Percentiles rank a stretch among this genome's conserved stretches.
Evolutionary conservation across 352 stramenopile species (phyloP).

Genomic region (Phytophthora aleatoria): DNA sequence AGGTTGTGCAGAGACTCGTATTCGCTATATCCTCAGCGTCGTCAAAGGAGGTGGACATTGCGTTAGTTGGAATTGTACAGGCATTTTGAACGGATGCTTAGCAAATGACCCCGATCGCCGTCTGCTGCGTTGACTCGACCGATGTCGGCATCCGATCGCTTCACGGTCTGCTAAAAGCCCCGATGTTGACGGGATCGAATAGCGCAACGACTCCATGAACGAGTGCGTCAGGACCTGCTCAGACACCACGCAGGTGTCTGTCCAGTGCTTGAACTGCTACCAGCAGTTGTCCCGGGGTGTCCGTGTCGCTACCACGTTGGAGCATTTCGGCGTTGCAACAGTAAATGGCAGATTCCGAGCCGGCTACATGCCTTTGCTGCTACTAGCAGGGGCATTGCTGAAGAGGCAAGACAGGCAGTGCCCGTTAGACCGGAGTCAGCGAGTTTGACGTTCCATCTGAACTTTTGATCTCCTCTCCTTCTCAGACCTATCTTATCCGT

Average conservation of each 20-base stretch:
- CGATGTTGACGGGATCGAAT: too few species aligned
- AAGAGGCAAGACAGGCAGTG: not conserved
- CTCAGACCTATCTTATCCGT: constrained; percentile 11
- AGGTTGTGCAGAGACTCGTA: too few species aligned
- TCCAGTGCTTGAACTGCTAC: constrained; percentile 14
- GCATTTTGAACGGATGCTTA: too few species aligned
- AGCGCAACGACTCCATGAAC: too few species aligned
- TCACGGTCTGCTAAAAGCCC: not conserved
- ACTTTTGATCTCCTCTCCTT: not conserved
- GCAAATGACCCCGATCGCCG: too few species aligned
- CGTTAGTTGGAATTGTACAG: too few species aligned
- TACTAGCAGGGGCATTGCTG: not conserved
- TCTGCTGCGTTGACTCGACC: too few species aligned
- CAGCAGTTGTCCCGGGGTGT: constrained; percentile 11
- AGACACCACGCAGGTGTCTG: constrained; percentile 4
- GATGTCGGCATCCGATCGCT: not conserved
- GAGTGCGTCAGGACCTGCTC: constrained; percentile 7
- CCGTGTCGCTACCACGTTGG: constrained; percentile 3
- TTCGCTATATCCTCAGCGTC: too few species aligned
- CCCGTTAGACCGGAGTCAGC: not conserved
- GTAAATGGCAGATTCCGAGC: not conserved
- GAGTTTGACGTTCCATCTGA: too few species aligned
- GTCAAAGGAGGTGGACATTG: too few species aligned
- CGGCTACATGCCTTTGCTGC: constrained; percentile 1
- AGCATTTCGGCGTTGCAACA: constrained; percentile 11